Base-by-base conservation (phyloP, 2,329 filamentous ascomycete species). In the Penicillium sp. region DNA sequence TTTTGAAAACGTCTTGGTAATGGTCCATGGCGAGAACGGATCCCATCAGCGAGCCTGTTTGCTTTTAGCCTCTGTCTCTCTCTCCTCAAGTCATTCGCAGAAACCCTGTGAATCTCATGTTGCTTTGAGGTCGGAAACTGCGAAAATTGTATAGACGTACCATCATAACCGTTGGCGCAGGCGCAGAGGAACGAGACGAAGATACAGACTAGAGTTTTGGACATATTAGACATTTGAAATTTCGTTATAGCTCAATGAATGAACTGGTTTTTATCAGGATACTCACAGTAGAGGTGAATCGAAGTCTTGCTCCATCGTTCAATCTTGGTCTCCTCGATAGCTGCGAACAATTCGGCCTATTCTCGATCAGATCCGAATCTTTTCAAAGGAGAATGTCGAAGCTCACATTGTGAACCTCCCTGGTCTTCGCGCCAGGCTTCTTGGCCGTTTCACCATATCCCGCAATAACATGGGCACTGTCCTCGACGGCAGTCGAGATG, bases 341-440 rank as follows among this genome's bases (percentile, higher is more conserved):
- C 82, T 42, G 81, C 81, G 66, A 72, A 83, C 28, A 84, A 71
- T 45, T 83, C 81, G 70, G 82, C 82, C 82, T 83, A 65, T n/a
- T 30, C 5, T 24, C 28, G 12, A 19, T 59, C 28, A 59, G 49
- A 44, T 44, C 38, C 28, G 13, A 44, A 10, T 19, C 6, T 4
- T 15, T 37, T 19, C 22, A n/a, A 4, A 13, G 15, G 33, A 13
- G 19, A n/a, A 4, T 37, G 7, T 38, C 12, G 5, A 35, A 47
- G 74, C 76, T 70, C 59, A 81, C 78, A 68, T 81, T 81, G 67
- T 75, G 74, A 38, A 81, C 80, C 44, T 69, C 68, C 70, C 80
- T 83, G 19, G 77, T 76, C 63, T 79, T 76, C 24, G 76, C 77
- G 33, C 76, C 77, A 4, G 71, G 69, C 9, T 58, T 60, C 49